A percentile compares a stretch with the other conserved stretches of the same genome.
Evolutionary conservation across 75 land plant genomes (phyloP).

Genomic region (Cunninghamia lanceolata): DNA sequence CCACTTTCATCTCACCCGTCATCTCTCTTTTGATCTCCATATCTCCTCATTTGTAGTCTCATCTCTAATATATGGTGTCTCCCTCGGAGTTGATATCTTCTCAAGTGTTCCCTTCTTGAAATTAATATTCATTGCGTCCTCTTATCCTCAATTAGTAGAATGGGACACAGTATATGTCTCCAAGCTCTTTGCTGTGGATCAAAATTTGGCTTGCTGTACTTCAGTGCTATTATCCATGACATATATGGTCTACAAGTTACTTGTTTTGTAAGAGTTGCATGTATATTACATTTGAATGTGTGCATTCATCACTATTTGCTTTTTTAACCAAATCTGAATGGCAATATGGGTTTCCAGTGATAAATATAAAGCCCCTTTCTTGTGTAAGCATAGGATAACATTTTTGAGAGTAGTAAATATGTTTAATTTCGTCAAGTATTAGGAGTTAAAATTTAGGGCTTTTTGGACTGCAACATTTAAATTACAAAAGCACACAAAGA

Average conservation of each 20-base stretch:
- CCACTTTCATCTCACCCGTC: background rate
- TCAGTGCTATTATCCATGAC: background rate
- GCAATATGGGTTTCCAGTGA: background rate
- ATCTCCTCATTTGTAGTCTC: background rate
- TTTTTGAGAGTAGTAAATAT: background rate
- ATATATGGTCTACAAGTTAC: background rate
- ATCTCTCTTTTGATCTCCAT: background rate
- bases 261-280: background rate
- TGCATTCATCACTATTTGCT: background rate
- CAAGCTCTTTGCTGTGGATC: background rate
- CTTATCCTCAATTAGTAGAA: background rate
- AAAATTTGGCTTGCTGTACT: background rate
- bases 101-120: background rate
- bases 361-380: conserved; percentile 4
- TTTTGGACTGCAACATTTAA: background rate
- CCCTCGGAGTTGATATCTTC: background rate
- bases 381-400: background rate
- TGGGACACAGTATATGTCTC: background rate
- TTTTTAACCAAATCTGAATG: background rate
- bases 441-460: background rate
- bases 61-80: background rate
- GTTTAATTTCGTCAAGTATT: background rate
- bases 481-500: background rate
- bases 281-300: background rate
- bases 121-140: background rate